These are phyloP conservation scores for Flaveria sonorensis DNA, from an alignment of 129 eudicot species.

Conservation along the genomic window DNA sequence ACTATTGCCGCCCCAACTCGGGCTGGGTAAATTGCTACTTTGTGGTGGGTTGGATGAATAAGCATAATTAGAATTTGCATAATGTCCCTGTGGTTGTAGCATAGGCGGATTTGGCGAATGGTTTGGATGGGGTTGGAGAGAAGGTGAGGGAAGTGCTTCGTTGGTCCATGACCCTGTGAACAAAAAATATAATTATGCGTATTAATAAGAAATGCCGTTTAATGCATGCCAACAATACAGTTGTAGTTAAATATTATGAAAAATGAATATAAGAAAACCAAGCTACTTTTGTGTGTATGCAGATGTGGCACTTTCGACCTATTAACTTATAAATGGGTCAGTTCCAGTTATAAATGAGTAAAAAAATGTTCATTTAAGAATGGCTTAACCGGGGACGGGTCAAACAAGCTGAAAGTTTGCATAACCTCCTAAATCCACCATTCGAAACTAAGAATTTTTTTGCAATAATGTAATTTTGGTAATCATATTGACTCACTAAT, in stretches of 20 bases:
- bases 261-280: neutral
- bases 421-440: neutral
- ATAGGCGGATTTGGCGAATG: slow-evolving; percentile 38
- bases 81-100: slow-evolving; percentile 48
- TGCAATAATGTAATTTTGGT: neutral
- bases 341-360: neutral
- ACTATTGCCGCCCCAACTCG: slow-evolving; percentile 36
- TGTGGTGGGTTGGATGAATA: slow-evolving; percentile 45
- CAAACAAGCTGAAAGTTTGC: too few species aligned
- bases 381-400: neutral
- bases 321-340: neutral
- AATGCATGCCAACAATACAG: neutral
- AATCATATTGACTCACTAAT: neutral
- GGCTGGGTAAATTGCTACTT: slow-evolving; percentile 41
- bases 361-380: neutral
- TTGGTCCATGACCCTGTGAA: slow-evolving; percentile 53
- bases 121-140: slow-evolving; percentile 42
- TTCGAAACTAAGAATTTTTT: neutral
- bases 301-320: neutral
- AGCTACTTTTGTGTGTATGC: neutral
- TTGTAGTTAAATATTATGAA: neutral
- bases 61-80: slow-evolving; percentile 32
- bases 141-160: slow-evolving; percentile 42
- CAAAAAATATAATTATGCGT: neutral
- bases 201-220: neutral